These are phyloP conservation scores for Cladosporium phlei DNA, from an alignment of 2,329 filamentous ascomycete genomes.

Conservation along the genomic window DNA sequence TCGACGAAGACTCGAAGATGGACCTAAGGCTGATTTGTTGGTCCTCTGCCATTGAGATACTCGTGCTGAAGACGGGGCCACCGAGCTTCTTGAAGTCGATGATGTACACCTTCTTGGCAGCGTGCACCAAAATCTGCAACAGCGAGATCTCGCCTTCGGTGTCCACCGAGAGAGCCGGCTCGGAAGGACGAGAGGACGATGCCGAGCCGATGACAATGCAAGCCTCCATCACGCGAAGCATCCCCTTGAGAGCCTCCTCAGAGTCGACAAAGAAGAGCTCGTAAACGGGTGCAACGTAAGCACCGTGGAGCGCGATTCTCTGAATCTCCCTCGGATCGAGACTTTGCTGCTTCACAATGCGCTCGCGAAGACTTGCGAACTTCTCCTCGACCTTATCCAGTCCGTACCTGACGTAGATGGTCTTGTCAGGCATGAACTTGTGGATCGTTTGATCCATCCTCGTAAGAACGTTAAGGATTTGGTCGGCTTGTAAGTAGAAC, in stretches of 20 bases:
- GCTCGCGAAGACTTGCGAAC: too few species aligned
- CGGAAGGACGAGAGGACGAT: background rate
- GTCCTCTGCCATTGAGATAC: conserved; percentile 11
- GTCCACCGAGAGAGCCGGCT: background rate
- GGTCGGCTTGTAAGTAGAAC: too few species aligned
- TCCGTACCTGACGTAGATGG: too few species aligned
- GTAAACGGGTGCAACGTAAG: too few species aligned
- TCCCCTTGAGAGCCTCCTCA: background rate
- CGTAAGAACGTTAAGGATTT: too few species aligned
- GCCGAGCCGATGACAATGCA: too few species aligned
- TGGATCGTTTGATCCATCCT: too few species aligned
- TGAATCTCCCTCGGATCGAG: too few species aligned
- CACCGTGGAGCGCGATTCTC: too few species aligned
- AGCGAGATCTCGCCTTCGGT: background rate
- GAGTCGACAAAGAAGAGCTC: background rate
- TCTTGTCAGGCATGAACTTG: too few species aligned
- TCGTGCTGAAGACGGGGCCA: conserved; percentile 37
- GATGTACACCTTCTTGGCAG: conserved; percentile 22
- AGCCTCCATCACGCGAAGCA: background rate
- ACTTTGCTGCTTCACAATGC: too few species aligned
- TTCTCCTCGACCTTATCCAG: too few species aligned
- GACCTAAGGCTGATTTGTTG: conserved; percentile 34
- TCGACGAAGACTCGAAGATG: conserved; percentile 40
- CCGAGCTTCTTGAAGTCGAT: conserved; percentile 43
- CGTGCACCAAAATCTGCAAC: background rate